Evolutionary conservation across 73 alveolate genomes (phyloP).

Genomic region (Urostyla sp.): DNA sequence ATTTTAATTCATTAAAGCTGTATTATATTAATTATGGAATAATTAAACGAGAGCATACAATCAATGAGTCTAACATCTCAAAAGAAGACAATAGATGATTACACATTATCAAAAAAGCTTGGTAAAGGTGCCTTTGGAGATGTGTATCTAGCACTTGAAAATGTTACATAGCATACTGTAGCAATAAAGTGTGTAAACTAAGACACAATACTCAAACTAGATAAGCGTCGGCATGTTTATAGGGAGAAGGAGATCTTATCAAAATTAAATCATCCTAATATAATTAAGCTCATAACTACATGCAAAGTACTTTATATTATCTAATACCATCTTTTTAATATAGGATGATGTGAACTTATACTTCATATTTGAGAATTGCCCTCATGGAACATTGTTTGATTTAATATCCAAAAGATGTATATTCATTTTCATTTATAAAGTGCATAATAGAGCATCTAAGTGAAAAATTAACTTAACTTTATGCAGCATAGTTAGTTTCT

Average conservation of each 20-base stretch:
- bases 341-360: conserved; percentile 51
- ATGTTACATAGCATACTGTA: conserved; percentile 82
- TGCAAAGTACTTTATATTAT: conserved; percentile 22
- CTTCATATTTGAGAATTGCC: conserved; percentile 46
- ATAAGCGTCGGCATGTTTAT: conserved; percentile 52
- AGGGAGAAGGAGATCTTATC: conserved; percentile 58
- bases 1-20: too few species aligned
- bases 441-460: conserved; percentile 9
- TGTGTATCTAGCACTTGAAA: conserved; percentile 86
- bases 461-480: conserved; percentile 75
- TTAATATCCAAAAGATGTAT: conserved; percentile 26
- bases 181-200: conserved; percentile 78
- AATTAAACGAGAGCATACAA: too few species aligned
- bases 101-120: conserved; percentile 50
- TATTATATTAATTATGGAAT: too few species aligned
- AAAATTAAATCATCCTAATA: conserved; percentile 56
- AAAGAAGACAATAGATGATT: conserved; percentile 31
- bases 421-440: not conserved
- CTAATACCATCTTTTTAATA: too few species aligned
- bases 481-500: conserved; percentile 82
- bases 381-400: conserved; percentile 30
- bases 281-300: conserved; percentile 59
- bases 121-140: conserved; percentile 96
- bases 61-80: too few species aligned
- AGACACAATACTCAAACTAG: conserved; percentile 46